Base-by-base conservation (phyloP, 352 stramenopile species). In the Phytopythium oedochilum region DNA sequence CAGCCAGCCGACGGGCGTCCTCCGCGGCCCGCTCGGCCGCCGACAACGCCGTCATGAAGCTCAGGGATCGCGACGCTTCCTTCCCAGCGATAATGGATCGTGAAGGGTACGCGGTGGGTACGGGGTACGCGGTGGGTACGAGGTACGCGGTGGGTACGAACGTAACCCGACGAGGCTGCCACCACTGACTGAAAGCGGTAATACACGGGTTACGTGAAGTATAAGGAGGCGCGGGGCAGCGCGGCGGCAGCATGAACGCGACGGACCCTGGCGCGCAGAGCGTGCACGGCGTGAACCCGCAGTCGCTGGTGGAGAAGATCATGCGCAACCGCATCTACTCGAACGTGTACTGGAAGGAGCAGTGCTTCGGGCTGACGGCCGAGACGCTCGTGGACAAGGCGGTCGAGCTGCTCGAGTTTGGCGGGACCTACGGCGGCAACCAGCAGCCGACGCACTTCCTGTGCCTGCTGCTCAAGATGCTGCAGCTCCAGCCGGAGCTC, bases 301-400 rank as follows among this genome's bases (percentile, higher is more conserved):
- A 99, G 81, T 96, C 98, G 61, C 76, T 99, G 25, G 90, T 99
- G 61, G 97, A 99, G 79, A 98, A 98, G 76, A 99, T 99, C 70
- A 97, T 97, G 59, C 89, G 97, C 28, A 94, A 98, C 70, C 97
- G 97, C 67, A 98, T 99, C 58, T 96, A 96, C 63, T 75, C 94
- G 43, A 94, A 80, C 48, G 67, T 91, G 29, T 99, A 98, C 79
- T 99, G 97, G 97, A 99, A 99, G 71, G 80, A 99, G 74, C 78
- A 98, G 70, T 99, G 96, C 74, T 99, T 99, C 77, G 96, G 96
- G 14, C 89, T 99, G 28, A 97, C 96, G 8, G 94, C 93, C 1
- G 89, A 92, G 64, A 96, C 97, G 60, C 82, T 99, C 8, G 84
- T 99, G 51, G 96, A 99, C 67, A 98, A 98, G 65, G 96, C 96